Percentiles rank a stretch among this genome's conserved stretches.
phyloP scores from a whole-genome alignment of 306 rosid genomes.

The Dalbergia cochinchinensis region DNA sequence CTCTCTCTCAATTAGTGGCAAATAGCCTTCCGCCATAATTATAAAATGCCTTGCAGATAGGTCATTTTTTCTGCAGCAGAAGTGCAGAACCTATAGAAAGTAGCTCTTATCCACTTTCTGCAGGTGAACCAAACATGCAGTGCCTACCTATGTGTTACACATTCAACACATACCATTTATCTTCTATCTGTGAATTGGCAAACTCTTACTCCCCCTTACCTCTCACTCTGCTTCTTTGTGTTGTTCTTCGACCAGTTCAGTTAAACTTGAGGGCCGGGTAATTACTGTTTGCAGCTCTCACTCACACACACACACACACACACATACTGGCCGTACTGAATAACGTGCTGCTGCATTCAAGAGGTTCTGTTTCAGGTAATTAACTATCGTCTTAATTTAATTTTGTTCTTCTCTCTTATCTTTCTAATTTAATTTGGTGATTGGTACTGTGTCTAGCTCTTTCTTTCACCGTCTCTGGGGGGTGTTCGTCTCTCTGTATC shows the following conservation, averaged over 20 bases:
- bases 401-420: background rate
- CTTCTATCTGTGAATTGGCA: no score
- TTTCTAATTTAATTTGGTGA: no score
- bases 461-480: no score
- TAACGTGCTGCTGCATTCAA: background rate
- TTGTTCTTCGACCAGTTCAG: background rate
- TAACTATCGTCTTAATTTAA: background rate
- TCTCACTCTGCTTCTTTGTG: background rate
- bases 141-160: background rate
- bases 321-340: background rate
- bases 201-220: no score
- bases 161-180: background rate
- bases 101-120: constrained; percentile 25
- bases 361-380: constrained; percentile 15
- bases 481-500: background rate
- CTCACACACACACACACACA: background rate
- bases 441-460: no score
- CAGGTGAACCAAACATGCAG: constrained; percentile 21
- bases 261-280: background rate
- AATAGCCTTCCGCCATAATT: constrained; percentile 26
- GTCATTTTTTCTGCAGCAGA: background rate
- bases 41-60: constrained; percentile 5
- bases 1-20: constrained; percentile 9
- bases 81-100: background rate
- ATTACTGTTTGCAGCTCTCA: background rate